Evolutionary conservation across 805 yeast genomes (phyloP), one percentile per base, ranked within the genome.

Genomic region (Cyberlindnera sargentensis): DNA sequence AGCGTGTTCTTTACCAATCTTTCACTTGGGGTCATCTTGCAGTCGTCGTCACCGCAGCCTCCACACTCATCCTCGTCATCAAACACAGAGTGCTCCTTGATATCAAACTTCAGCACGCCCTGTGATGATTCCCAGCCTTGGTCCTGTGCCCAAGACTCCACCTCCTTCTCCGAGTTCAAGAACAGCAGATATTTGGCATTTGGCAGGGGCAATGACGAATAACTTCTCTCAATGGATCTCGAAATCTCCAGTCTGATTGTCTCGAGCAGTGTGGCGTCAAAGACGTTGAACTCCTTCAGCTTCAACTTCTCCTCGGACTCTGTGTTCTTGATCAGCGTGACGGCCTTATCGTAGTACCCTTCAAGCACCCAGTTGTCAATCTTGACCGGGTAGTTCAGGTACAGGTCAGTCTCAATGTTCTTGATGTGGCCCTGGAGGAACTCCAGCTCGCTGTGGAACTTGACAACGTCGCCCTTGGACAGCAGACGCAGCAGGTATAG

Each of bases 311-410:
- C 53, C 55, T 58, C 54, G 5, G 51, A 40, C 15, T 44, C 15
- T 67, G 73, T 47, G 32, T 43, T 45, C n/a, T 46, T 45, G 37
- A 49, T 47, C 30, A 45, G 33, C 10, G 33, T 28, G 41, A 47
- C 43, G 11, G 53, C 91, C 64, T 86, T 86, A 63, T 88, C 93
- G 65, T 90, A 93, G 51, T 91, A 84, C 36, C 99, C 99, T 66
- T 93, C 98, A 83, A 91, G 88, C 51, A 93, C 76, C 84, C 95
- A 87, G 51, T 86, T 81, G 63, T 93, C 98, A 55, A 93, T 79
- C 53, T 81, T 80, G 42, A 91, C 81, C 25, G 98, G 98, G 61
- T 89, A 89, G 39, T 78, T 75, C 52, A 91, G 70, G 61, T 73
- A 86, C 51, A 73, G 70, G 61, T 86, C 95, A 31, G 72, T 70